A percentile compares a stretch with the other conserved stretches of the same genome.
Evolutionary conservation across 2,329 filamentous ascomycete genomes (phyloP).

Genomic region (Plenodomus lindquistii): DNA sequence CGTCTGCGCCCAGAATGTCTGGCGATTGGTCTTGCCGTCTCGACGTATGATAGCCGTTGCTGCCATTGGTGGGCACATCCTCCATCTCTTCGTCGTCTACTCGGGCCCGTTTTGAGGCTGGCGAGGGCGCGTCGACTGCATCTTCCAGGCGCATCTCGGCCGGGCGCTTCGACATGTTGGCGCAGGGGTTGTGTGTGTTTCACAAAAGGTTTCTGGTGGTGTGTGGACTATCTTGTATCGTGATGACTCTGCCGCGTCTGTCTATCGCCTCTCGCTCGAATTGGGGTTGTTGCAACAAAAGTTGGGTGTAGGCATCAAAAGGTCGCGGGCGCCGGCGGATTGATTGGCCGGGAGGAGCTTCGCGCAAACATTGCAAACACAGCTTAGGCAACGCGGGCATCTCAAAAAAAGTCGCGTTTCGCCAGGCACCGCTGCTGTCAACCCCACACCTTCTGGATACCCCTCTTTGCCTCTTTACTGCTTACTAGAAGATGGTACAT

Average conservation of each 20-base stretch:
- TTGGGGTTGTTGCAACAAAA: constrained; percentile 6
- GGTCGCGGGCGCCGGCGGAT: constrained; percentile 18
- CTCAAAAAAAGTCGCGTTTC: constrained; percentile 42
- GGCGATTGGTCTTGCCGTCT: constrained; percentile 31
- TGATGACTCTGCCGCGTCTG: neutral
- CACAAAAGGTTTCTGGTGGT: neutral
- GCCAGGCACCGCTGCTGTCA: constrained; percentile 30
- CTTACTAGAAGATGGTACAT: constrained; percentile 34
- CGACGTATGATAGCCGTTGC: constrained; percentile 38
- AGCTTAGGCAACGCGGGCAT: constrained; percentile 26
- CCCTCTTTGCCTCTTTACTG: constrained; percentile 31
- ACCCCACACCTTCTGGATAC: constrained; percentile 37
- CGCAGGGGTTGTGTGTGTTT: neutral
- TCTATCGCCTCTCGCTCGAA: neutral
- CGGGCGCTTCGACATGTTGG: constrained; percentile 52
- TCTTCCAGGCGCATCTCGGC: constrained; percentile 53
- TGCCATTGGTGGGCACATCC: constrained; percentile 26
- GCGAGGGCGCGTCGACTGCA: constrained; percentile 46
- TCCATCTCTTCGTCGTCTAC: constrained; percentile 50
- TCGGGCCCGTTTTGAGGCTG: constrained; percentile 52
- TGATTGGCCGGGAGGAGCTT: constrained; percentile 21
- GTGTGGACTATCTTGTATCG: neutral
- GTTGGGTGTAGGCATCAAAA: constrained; percentile 24
- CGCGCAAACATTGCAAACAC: constrained; percentile 32
- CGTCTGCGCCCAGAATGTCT: constrained; percentile 42